These are phyloP conservation scores for Chaetomidium leptoderma DNA, from an alignment of 495 filamentous ascomycete species.

Conservation along the genomic window DNA sequence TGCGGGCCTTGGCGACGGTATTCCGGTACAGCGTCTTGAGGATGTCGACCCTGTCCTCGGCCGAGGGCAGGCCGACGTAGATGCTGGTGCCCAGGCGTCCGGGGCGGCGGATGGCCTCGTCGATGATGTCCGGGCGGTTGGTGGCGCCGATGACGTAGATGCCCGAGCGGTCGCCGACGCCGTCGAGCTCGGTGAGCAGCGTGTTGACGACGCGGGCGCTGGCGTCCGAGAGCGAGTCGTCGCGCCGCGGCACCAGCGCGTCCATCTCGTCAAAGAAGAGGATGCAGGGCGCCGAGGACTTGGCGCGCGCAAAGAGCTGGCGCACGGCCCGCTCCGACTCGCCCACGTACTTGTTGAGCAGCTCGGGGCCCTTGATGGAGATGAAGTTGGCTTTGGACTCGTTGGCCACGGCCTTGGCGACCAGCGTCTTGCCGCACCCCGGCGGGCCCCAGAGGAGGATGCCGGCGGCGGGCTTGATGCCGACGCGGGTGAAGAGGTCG, in stretches of 20 bases:
- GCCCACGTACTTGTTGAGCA: constrained; percentile 93
- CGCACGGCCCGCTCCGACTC: constrained; percentile 91
- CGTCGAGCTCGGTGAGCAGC: constrained; percentile 92
- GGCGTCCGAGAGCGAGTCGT: constrained; percentile 75
- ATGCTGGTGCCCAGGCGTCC: constrained; percentile 84
- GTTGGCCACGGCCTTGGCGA: constrained; percentile 94
- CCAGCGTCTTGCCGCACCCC: constrained; percentile 92
- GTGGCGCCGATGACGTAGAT: constrained; percentile 96
- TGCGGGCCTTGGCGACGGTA: constrained; percentile 44
- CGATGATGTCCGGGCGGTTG: constrained; percentile 93
- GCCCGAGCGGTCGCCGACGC: constrained; percentile 71
- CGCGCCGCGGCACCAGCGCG: constrained; percentile 80
- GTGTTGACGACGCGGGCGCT: constrained; percentile 91
- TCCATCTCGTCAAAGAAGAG: constrained; percentile 98
- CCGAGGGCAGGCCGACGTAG: constrained; percentile 82
- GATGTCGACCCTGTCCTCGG: constrained; percentile 79
- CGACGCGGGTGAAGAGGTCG: constrained; percentile 71
- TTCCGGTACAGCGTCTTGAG: constrained; percentile 69
- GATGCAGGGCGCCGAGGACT: constrained; percentile 83
- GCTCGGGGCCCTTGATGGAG: constrained; percentile 90
- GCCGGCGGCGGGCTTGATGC: constrained; percentile 83
- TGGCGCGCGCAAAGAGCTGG: constrained; percentile 85
- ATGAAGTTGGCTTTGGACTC: constrained; percentile 97
- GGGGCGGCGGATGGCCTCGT: constrained; percentile 89
- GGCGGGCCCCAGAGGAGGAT: constrained; percentile 96